These are phyloP conservation scores for Tirmania nivea DNA, from an alignment of 495 filamentous ascomycete genomes.

Conservation along the genomic window DNA sequence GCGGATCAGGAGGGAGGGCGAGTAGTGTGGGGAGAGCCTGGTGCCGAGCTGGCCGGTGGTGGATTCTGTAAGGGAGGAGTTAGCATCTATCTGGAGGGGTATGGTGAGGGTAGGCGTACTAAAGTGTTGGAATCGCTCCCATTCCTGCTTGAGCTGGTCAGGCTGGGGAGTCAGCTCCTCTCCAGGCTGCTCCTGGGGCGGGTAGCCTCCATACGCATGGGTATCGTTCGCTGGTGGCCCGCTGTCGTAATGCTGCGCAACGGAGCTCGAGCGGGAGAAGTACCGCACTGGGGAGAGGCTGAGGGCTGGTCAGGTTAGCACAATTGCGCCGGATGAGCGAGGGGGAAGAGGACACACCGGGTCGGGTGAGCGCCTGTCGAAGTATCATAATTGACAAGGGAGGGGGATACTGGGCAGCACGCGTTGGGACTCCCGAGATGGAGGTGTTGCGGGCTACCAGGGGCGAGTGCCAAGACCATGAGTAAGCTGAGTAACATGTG, in stretches of 20 bases:
- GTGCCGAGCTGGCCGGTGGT: conserved; percentile 32
- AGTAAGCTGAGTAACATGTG: too few species aligned
- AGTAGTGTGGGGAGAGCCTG: conserved; percentile 34
- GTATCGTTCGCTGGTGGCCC: too few species aligned
- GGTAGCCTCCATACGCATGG: too few species aligned
- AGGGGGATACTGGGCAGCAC: too few species aligned
- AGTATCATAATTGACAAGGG: neutral
- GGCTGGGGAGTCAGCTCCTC: too few species aligned
- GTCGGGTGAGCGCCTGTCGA: neutral
- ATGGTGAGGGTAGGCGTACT: conserved; percentile 4
- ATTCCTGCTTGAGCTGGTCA: neutral
- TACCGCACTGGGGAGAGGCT: neutral
- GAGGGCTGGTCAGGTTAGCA: neutral
- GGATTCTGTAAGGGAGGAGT: conserved; percentile 2
- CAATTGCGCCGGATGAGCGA: neutral
- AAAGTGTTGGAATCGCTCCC: conserved; percentile 13
- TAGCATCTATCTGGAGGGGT: neutral
- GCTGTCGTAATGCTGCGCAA: neutral
- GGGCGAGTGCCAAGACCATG: too few species aligned
- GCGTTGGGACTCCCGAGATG: too few species aligned
- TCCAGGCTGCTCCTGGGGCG: too few species aligned
- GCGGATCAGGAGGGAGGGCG: conserved; percentile 40
- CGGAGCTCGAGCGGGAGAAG: neutral
- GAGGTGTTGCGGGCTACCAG: too few species aligned
- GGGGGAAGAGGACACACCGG: neutral